phyloP scores from a whole-genome alignment of 2,329 filamentous ascomycete species.

The Sporothrix schenckii region DNA sequence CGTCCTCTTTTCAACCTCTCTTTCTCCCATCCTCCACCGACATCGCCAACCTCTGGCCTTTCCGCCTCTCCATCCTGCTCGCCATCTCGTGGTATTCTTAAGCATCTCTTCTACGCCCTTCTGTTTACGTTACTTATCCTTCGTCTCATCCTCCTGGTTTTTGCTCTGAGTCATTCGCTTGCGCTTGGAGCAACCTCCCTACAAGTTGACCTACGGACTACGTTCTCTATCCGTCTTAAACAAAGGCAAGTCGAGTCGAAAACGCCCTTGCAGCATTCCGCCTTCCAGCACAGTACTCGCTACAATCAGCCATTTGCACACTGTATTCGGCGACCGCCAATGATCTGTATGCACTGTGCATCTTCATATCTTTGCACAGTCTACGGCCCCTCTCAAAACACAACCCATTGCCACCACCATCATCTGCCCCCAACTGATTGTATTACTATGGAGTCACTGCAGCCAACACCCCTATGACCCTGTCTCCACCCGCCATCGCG shows the following conservation, averaged over 20 bases:
- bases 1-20: not conserved
- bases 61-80: slow-evolving; percentile 1
- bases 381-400: slow-evolving; percentile 7
- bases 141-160: not conserved
- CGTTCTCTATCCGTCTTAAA: not conserved
- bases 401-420: slow-evolving; percentile 10
- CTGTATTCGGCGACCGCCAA: not conserved
- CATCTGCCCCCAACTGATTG: not conserved
- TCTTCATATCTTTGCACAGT: slow-evolving; percentile 17
- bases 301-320: not conserved
- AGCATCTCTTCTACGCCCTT: slow-evolving; percentile 15
- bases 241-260: slow-evolving; percentile 17
- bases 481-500: slow-evolving; percentile 12
- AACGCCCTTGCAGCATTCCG: slow-evolving; percentile 1
- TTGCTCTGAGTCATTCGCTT: slow-evolving; percentile 36
- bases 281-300: slow-evolving; percentile 22
- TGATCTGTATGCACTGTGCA: slow-evolving; percentile 2
- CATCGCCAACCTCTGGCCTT: not conserved
- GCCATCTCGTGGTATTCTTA: not conserved
- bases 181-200: slow-evolving; percentile 30
- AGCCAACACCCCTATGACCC: not conserved
- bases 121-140: not conserved
- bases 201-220: not conserved
- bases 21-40: slow-evolving; percentile 13
- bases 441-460: not conserved